A percentile compares a stretch with the other conserved stretches of the same genome.
Conservation (phyloP, 78 protist genomes). For the Tieghemostelium lacteum region DNA sequence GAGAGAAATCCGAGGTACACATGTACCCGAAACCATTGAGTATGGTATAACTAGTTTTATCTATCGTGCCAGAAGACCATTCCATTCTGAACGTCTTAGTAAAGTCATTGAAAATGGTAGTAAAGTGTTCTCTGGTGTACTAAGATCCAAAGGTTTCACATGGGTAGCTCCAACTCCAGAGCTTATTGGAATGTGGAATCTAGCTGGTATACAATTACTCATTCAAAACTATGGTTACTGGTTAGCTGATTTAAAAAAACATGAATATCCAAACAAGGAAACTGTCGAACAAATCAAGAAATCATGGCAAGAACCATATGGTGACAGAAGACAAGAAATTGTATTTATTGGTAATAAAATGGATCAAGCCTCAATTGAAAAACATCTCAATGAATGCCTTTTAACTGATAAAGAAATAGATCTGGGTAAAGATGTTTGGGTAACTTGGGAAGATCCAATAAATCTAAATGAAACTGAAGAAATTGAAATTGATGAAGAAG, state of each 20-base stretch:
- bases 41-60: slow-evolving; percentile 91
- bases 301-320: slow-evolving; percentile 44
- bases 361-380: slow-evolving; percentile 52
- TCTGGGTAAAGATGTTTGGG: slow-evolving; percentile 44
- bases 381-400: slow-evolving; percentile 83
- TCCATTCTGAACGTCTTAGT: slow-evolving; percentile 86
- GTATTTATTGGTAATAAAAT: slow-evolving; percentile 92
- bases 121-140: neutral
- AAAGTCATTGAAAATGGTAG: slow-evolving; percentile 12
- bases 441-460: slow-evolving; percentile 68
- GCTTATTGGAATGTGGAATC: slow-evolving; percentile 42
- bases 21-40: slow-evolving; percentile 86
- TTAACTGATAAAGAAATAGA: slow-evolving; percentile 84
- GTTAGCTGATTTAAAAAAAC: slow-evolving; percentile 65
- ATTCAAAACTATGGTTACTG: slow-evolving; percentile 38
- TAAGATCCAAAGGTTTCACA: slow-evolving; percentile 67
- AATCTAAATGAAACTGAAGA: neutral
- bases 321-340: slow-evolving; percentile 87
- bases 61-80: slow-evolving; percentile 88
- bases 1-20: slow-evolving; percentile 66
- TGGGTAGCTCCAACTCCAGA: slow-evolving; percentile 78
- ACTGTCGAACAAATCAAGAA: neutral
- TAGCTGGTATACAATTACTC: slow-evolving; percentile 25
- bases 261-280: slow-evolving; percentile 55
- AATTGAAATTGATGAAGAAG: neutral